Percentiles rank a stretch among this genome's conserved stretches.
These are phyloP conservation scores for Suhomyces choctaworum DNA, from an alignment of 1,139 yeast genomes.

Conservation along the genomic window DNA sequence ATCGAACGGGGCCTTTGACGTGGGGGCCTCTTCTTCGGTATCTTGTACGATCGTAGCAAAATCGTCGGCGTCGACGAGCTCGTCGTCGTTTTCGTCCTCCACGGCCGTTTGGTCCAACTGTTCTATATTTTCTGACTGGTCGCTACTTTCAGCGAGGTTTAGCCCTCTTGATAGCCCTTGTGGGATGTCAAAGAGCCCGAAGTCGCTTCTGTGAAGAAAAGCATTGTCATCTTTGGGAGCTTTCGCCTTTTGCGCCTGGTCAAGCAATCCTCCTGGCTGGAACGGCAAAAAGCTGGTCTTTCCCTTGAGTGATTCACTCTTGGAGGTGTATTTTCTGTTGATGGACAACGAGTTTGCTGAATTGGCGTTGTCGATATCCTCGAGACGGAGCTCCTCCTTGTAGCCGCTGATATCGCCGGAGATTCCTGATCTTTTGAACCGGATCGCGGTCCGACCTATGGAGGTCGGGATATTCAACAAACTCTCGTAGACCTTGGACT, in stretches of 20 bases:
- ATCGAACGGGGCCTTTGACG: slow-evolving; percentile 26
- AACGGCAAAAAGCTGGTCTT: slow-evolving; percentile 80
- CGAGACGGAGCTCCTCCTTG: slow-evolving; percentile 57
- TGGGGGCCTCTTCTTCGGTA: slow-evolving; percentile 1
- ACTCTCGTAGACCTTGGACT: slow-evolving; percentile 35
- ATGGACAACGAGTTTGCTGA: slow-evolving; percentile 73
- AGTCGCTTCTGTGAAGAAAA: slow-evolving; percentile 62
- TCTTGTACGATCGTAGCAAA: slow-evolving; percentile 4
- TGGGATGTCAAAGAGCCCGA: slow-evolving; percentile 80
- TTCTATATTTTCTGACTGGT: slow-evolving; percentile 7
- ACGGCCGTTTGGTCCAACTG: slow-evolving; percentile 11
- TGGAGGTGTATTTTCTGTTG: slow-evolving; percentile 65
- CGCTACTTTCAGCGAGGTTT: slow-evolving; percentile 18
- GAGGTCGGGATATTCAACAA: slow-evolving; percentile 54
- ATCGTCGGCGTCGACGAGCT: slow-evolving; percentile 4
- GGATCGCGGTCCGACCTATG: slow-evolving; percentile 54
- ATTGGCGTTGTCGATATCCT: slow-evolving; percentile 53
- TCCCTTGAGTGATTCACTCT: slow-evolving; percentile 65
- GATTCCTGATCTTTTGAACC: slow-evolving; percentile 73
- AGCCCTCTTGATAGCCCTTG: slow-evolving; percentile 83
- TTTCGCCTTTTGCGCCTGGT: slow-evolving; percentile 25
- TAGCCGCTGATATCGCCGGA: slow-evolving; percentile 65
- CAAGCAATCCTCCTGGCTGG: slow-evolving; percentile 84
- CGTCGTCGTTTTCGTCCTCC: slow-evolving; percentile 13
- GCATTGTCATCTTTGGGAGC: slow-evolving; percentile 35